These are phyloP conservation scores for Venturiaceae sp. DNA, from an alignment of 2,329 filamentous ascomycete species.

Conservation along the genomic window DNA sequence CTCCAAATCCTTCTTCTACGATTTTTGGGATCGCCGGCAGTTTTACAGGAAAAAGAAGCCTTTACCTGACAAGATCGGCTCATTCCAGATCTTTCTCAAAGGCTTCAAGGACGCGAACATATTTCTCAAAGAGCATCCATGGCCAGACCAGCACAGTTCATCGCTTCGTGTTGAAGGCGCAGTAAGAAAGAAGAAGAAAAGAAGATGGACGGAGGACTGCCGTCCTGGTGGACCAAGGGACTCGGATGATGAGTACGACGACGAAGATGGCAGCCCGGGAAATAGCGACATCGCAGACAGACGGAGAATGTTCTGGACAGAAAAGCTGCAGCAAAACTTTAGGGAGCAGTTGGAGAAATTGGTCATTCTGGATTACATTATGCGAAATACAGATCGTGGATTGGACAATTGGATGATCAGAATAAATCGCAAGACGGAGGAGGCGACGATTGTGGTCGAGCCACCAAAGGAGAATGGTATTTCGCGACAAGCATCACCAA, in stretches of 20 bases:
- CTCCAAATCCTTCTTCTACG: slow-evolving; percentile 96
- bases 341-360: slow-evolving; percentile 93
- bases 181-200: slow-evolving; percentile 55
- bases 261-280: slow-evolving; percentile 22
- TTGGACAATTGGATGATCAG: slow-evolving; percentile 99
- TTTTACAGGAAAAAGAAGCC: slow-evolving; percentile 81
- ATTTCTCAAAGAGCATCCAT: slow-evolving; percentile 89
- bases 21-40: slow-evolving; percentile 88
- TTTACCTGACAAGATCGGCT: slow-evolving; percentile 82
- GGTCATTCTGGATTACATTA: slow-evolving; percentile 96
- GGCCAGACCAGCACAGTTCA: slow-evolving; percentile 75
- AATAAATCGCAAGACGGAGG: slow-evolving; percentile 74
- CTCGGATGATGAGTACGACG: slow-evolving; percentile 49
- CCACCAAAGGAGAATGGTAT: slow-evolving; percentile 56
- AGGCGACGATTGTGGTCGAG: slow-evolving; percentile 79
- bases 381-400: slow-evolving; percentile 95
- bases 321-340: slow-evolving; percentile 79
- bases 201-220: slow-evolving; percentile 70
- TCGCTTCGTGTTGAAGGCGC: slow-evolving; percentile 49
- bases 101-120: slow-evolving; percentile 96
- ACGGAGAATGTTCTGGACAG: slow-evolving; percentile 71
- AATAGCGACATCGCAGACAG: slow-evolving; percentile 22
- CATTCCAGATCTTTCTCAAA: slow-evolving; percentile 95
- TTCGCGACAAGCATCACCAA: slow-evolving; percentile 8
- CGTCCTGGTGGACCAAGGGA: slow-evolving; percentile 54